phyloP scores from a whole-genome alignment of 805 yeast genomes.

The Jamesozyma jinghongensis region DNA sequence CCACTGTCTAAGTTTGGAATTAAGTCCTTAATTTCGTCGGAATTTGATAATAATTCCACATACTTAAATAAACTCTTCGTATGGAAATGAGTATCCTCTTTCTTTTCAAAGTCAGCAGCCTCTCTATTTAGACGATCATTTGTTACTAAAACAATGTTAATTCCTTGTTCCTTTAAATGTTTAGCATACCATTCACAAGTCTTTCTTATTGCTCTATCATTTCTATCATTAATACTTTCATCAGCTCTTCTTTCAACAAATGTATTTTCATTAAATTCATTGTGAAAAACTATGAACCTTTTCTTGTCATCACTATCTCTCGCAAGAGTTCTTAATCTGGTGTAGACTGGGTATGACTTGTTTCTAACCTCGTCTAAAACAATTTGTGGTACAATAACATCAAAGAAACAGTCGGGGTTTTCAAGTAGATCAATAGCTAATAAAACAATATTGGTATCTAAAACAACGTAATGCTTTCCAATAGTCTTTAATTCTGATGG shows the following conservation, averaged over 20 bases:
- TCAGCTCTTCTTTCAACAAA: constrained; percentile 49
- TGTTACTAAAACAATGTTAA: constrained; percentile 54
- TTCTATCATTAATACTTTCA: constrained; percentile 80
- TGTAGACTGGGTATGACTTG: constrained; percentile 78
- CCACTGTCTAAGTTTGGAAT: constrained; percentile 48
- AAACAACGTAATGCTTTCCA: constrained; percentile 69
- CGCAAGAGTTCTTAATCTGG: constrained; percentile 68
- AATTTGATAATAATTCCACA: constrained; percentile 57
- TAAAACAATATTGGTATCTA: constrained; percentile 83
- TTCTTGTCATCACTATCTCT: constrained; percentile 50
- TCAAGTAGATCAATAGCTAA: constrained; percentile 88
- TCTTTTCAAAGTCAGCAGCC: constrained; percentile 34
- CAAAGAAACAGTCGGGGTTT: constrained; percentile 63
- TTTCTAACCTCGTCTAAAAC: constrained; percentile 90
- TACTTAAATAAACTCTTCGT: constrained; percentile 60
- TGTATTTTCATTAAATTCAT: constrained; percentile 75
- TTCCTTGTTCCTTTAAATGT: constrained; percentile 44
- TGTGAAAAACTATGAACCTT: constrained; percentile 84
- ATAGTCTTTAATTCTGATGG: constrained; percentile 46
- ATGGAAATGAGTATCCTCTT: constrained; percentile 26
- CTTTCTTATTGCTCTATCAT: constrained; percentile 80
- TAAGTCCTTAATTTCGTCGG: constrained; percentile 67
- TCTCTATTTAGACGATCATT: constrained; percentile 63
- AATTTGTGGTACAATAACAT: constrained; percentile 91
- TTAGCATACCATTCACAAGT: constrained; percentile 60